Conservation (phyloP, 140 eudicot species). For the Senecio squalidus region DNA sequence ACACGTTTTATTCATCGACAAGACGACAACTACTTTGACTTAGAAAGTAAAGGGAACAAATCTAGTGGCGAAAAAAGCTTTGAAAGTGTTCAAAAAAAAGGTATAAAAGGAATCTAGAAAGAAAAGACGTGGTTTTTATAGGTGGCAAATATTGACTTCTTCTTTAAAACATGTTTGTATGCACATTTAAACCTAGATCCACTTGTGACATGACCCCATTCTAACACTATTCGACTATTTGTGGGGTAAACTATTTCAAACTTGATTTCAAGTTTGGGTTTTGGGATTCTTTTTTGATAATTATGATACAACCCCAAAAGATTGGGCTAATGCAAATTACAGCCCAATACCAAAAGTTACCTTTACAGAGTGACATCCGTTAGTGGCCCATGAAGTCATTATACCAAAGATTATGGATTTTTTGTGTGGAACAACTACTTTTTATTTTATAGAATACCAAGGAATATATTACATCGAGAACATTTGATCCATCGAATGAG, state of each 20-base stretch:
- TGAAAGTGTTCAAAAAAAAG: background rate
- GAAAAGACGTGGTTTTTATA: constrained; percentile 16
- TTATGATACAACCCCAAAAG: background rate
- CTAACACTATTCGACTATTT: background rate
- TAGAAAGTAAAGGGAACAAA: constrained; percentile 10
- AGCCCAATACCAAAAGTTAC: too few relatives aligned
- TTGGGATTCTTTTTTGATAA: background rate
- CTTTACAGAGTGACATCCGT: too few relatives aligned
- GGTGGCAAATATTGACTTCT: constrained; percentile 20
- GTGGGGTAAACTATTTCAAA: constrained; percentile 5
- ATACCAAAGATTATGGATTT: too few relatives aligned
- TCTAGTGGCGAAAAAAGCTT: constrained; percentile 16
- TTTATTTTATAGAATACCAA: too few relatives aligned
- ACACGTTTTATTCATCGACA: constrained; percentile 14
- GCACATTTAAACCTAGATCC: constrained; percentile 16
- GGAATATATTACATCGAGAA: too few relatives aligned
- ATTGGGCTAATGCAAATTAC: background rate
- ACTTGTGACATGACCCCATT: constrained; percentile 12
- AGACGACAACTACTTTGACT: constrained; percentile 16
- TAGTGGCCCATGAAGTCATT: too few relatives aligned
- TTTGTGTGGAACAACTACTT: too few relatives aligned
- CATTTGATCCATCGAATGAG: too few relatives aligned
- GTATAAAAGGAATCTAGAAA: constrained; percentile 1
- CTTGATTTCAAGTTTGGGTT: background rate
- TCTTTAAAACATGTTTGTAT: constrained; percentile 11